phyloP scores from a whole-genome alignment of 106 monocot species.

The Apostasia ramifera region DNA sequence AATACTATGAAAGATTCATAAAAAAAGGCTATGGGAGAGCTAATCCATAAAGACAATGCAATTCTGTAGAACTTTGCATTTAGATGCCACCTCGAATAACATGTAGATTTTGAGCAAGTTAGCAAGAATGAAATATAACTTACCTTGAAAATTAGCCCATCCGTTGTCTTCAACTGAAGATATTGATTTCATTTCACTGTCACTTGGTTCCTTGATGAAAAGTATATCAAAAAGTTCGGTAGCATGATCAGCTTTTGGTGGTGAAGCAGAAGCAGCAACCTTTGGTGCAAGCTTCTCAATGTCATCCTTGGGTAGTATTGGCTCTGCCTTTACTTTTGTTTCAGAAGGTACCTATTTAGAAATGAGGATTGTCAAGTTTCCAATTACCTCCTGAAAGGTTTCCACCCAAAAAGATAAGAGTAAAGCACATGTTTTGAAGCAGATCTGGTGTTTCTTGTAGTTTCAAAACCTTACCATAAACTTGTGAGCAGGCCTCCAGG shows the following conservation, averaged over 20 bases:
- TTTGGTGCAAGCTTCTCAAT: slow-evolving; percentile 7
- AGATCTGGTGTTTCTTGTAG: neutral
- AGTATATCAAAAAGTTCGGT: slow-evolving; percentile 51
- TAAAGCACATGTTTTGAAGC: neutral
- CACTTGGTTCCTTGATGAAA: slow-evolving; percentile 28
- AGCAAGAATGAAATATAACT: slow-evolving; percentile 9
- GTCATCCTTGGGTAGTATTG: slow-evolving; percentile 9
- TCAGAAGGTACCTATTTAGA: slow-evolving; percentile 28
- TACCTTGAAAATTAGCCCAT: slow-evolving; percentile 68
- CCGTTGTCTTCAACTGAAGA: slow-evolving; percentile 34
- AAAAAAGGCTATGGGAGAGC: too few relatives aligned
- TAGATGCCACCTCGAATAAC: too few relatives aligned
- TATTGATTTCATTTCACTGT: slow-evolving; percentile 16
- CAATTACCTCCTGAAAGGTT: neutral
- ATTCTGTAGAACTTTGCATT: neutral
- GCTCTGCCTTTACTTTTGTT: slow-evolving; percentile 28
- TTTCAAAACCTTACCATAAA: slow-evolving; percentile 1
- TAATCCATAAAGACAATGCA: neutral
- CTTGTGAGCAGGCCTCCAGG: neutral
- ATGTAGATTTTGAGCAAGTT: too few relatives aligned
- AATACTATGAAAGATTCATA: too few relatives aligned
- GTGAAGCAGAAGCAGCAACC: slow-evolving; percentile 9
- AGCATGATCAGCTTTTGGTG: slow-evolving; percentile 37
- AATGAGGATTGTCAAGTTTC: neutral
- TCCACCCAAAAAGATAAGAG: neutral